Conservation (phyloP, 2,329 filamentous ascomycete genomes). For the Xylariaceae sp. region DNA sequence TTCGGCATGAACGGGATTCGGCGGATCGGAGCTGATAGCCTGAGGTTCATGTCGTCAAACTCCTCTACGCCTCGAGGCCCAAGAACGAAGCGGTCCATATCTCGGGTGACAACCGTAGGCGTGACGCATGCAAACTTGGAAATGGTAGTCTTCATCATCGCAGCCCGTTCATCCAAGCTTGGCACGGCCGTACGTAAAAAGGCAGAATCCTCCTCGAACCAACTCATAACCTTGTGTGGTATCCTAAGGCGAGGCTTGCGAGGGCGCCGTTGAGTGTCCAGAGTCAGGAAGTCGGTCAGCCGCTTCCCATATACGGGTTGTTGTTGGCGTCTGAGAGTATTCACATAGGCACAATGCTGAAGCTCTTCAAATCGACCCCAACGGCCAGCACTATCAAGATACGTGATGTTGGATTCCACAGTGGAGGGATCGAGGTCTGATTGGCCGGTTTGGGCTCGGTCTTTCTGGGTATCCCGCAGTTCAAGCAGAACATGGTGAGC, state of each 20-base stretch:
- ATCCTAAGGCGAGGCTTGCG: conserved; percentile 57
- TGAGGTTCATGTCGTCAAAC: conserved; percentile 54
- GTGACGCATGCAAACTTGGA: conserved; percentile 91
- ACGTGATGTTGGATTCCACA: conserved; percentile 64
- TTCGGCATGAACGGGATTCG: conserved; percentile 56
- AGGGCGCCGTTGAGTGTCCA: conserved; percentile 57
- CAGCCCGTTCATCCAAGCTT: conserved; percentile 68
- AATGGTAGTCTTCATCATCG: conserved; percentile 68
- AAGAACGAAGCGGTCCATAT: conserved; percentile 65
- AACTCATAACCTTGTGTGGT: conserved; percentile 62
- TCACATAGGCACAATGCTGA: conserved; percentile 75
- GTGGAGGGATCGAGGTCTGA: conserved; percentile 60
- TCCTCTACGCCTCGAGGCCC: conserved; percentile 55
- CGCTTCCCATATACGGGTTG: conserved; percentile 77
- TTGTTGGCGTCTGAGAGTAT: conserved; percentile 74
- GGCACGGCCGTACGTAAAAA: conserved; percentile 65
- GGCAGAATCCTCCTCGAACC: conserved; percentile 69
- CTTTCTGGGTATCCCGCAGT: conserved; percentile 67
- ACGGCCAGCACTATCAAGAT: conserved; percentile 66
- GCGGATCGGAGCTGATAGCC: conserved; percentile 52
- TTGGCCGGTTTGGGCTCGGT: conserved; percentile 53
- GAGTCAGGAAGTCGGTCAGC: conserved; percentile 69
- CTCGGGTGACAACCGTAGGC: conserved; percentile 78
- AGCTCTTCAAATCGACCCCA: conserved; percentile 73
- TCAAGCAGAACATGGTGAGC: conserved; percentile 66